Conservation (phyloP, 352 stramenopile genomes). For the Pythium phragmiticola region DNA sequence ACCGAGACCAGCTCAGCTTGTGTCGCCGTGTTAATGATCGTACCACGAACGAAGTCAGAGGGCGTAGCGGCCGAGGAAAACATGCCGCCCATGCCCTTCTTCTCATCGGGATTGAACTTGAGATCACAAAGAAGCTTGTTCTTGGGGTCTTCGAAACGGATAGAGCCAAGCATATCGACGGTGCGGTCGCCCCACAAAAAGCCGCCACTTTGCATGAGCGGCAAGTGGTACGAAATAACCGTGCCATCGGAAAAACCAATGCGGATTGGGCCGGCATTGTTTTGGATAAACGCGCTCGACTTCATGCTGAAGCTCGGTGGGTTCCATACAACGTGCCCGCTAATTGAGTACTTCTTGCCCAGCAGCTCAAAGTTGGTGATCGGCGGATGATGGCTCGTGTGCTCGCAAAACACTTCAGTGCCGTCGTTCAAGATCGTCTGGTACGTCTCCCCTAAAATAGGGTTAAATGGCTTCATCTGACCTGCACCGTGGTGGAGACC, state of each 20-base stretch:
- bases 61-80: slow-evolving; percentile 76
- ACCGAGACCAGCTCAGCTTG: slow-evolving; percentile 66
- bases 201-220: slow-evolving; percentile 69
- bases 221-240: slow-evolving; percentile 72
- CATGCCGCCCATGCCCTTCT: slow-evolving; percentile 85
- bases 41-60: slow-evolving; percentile 64
- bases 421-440: slow-evolving; percentile 73
- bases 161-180: slow-evolving; percentile 66
- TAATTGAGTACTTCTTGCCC: slow-evolving; percentile 70
- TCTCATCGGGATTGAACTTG: slow-evolving; percentile 79
- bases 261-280: slow-evolving; percentile 71
- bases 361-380: slow-evolving; percentile 85
- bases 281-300: slow-evolving; percentile 81
- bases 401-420: slow-evolving; percentile 77
- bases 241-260: slow-evolving; percentile 68
- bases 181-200: slow-evolving; percentile 83
- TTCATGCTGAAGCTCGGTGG: slow-evolving; percentile 72
- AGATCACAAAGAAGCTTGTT: slow-evolving; percentile 70
- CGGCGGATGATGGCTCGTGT: slow-evolving; percentile 84
- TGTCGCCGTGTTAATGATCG: slow-evolving; percentile 63
- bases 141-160: slow-evolving; percentile 77
- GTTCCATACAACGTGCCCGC: slow-evolving; percentile 62
- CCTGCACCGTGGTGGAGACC: slow-evolving; percentile 78
- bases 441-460: slow-evolving; percentile 83
- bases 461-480: slow-evolving; percentile 85